Evolutionary conservation across 306 rosid species (phyloP).

Genomic region (Luffa acutangula): DNA sequence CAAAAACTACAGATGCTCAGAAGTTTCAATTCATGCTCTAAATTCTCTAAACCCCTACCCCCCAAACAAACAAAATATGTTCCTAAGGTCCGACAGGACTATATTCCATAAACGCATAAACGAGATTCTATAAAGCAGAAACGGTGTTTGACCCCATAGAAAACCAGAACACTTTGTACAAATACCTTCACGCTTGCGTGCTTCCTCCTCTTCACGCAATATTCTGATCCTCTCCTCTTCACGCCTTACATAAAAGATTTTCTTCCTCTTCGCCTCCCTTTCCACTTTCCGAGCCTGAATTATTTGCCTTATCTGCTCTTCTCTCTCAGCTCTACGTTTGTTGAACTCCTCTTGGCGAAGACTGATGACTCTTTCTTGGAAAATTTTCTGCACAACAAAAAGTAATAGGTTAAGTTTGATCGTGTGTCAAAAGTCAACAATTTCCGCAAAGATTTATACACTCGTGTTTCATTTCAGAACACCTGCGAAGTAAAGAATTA

Average conservation of each 20-base stretch:
- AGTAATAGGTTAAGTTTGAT: not conserved
- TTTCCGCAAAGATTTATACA: not conserved
- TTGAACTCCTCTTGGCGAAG: constrained; percentile 59
- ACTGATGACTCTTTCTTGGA: constrained; percentile 49
- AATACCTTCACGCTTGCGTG: constrained; percentile 67
- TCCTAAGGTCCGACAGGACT: not conserved
- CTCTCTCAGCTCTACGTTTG: constrained; percentile 56
- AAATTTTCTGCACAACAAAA: constrained; percentile 33
- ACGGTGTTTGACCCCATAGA: not conserved
- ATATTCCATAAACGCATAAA: not conserved
- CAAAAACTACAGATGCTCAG: not conserved
- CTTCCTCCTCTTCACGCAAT: constrained; percentile 76
- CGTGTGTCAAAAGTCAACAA: not conserved
- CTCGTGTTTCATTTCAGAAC: not conserved
- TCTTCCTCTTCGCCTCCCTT: constrained; percentile 64
- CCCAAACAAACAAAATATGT: too few species aligned
- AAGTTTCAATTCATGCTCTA: not conserved
- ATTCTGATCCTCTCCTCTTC: constrained; percentile 73
- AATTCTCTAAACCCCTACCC: not conserved
- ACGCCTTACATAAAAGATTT: constrained; percentile 48
- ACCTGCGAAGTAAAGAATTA: not conserved
- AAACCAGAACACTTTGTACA: not conserved
- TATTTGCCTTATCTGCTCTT: constrained; percentile 53
- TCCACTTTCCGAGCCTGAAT: constrained; percentile 56
- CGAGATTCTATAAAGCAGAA: not conserved